phyloP scores from a whole-genome alignment of 108 stramenopile genomes.

The Pseudonitzschia pungens region DNA sequence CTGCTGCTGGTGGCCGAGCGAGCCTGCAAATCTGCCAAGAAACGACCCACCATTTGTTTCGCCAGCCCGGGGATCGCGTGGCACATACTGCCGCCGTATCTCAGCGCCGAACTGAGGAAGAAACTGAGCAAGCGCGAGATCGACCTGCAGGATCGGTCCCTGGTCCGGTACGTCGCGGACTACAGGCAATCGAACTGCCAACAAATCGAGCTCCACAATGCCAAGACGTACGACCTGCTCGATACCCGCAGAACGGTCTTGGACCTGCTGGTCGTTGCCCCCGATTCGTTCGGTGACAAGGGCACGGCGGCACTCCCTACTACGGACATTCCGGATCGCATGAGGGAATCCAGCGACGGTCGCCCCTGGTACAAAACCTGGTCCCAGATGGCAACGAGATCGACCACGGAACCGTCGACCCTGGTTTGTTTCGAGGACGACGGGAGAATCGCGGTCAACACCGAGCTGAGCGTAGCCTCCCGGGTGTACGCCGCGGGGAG shows the following conservation, averaged over 20 bases:
- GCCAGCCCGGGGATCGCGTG: slow-evolving; percentile 59
- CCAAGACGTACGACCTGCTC: slow-evolving; percentile 76
- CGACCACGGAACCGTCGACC: slow-evolving; percentile 49
- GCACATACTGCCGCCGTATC: slow-evolving; percentile 64
- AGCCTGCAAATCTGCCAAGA: slow-evolving; percentile 13
- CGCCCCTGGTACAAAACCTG: slow-evolving; percentile 60
- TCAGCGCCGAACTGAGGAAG: slow-evolving; percentile 68
- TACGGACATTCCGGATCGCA: slow-evolving; percentile 28
- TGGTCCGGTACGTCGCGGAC: slow-evolving; percentile 70
- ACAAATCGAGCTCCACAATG: slow-evolving; percentile 66
- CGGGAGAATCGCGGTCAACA: slow-evolving; percentile 63
- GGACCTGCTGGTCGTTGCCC: slow-evolving; percentile 72
- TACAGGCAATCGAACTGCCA: slow-evolving; percentile 7
- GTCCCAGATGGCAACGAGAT: slow-evolving; percentile 44
- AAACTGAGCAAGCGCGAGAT: slow-evolving; percentile 58
- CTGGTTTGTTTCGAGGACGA: slow-evolving; percentile 79
- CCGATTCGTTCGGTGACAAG: slow-evolving; percentile 60
- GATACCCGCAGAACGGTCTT: slow-evolving; percentile 50
- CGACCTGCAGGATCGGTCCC: slow-evolving; percentile 67
- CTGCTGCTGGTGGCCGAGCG: slow-evolving; percentile 51
- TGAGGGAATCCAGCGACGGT: slow-evolving; percentile 42
- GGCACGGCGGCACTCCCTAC: slow-evolving; percentile 70
- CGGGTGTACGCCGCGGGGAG: slow-evolving; percentile 79
- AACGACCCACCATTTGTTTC: slow-evolving; percentile 58
- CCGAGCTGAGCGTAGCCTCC: slow-evolving; percentile 71